Evolutionary conservation across 1,284 basidiomycete species (phyloP).

Genomic region (Trichosporon inkin): DNA sequence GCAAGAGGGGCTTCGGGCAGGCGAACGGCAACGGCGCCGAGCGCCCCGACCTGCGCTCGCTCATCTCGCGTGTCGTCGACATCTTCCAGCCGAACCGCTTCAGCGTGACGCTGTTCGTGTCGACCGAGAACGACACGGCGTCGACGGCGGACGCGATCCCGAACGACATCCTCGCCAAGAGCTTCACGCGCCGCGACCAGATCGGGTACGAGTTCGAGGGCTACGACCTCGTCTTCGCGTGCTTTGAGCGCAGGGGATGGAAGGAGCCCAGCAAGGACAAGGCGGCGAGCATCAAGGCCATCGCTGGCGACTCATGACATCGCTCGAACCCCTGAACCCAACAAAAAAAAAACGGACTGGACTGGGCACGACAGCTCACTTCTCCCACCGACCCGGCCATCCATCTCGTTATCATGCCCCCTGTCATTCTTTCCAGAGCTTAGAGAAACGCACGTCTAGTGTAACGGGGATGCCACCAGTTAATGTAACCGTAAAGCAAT

Average conservation of each 20-base stretch:
- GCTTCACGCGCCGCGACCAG: constrained; percentile 73
- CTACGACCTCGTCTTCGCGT: constrained; percentile 90
- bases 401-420: too few relatives aligned
- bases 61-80: constrained; percentile 79
- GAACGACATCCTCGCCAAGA: constrained; percentile 37
- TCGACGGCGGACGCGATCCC: constrained; percentile 33
- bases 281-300: constrained; percentile 9
- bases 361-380: neutral
- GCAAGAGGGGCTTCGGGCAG: constrained; percentile 16
- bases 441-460: too few relatives aligned
- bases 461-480: too few relatives aligned
- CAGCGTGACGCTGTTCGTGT: constrained; percentile 87
- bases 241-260: constrained; percentile 62
- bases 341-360: neutral
- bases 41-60: constrained; percentile 64
- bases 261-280: constrained; percentile 27
- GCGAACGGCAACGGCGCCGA: neutral
- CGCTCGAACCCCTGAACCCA: neutral
- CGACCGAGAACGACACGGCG: constrained; percentile 57
- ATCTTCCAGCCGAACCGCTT: constrained; percentile 90
- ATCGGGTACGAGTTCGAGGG: constrained; percentile 98
- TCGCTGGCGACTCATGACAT: constrained; percentile 1
- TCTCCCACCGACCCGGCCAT: neutral
- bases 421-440: too few relatives aligned
- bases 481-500: too few relatives aligned